A percentile compares a stretch with the other conserved stretches of the same genome.
These are phyloP conservation scores for Akebia trifoliata DNA, from an alignment of 164 flowering plant species.

Conservation along the genomic window DNA sequence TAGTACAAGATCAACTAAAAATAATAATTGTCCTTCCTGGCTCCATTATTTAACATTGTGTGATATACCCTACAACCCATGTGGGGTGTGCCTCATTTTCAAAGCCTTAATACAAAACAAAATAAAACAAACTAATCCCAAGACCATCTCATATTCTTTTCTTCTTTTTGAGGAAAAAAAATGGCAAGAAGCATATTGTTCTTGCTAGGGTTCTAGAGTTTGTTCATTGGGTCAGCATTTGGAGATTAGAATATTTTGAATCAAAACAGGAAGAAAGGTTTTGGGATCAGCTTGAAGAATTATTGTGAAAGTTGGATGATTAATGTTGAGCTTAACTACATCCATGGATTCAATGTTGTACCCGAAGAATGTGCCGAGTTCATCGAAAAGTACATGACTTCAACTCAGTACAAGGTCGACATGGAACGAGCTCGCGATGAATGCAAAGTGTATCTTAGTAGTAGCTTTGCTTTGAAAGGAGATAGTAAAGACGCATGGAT, in stretches of 20 bases:
- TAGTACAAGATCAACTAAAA: no score
- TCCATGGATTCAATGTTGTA: constrained; percentile 49
- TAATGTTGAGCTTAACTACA: constrained; percentile 77
- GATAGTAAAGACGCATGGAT: constrained; percentile 75
- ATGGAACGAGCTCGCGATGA: constrained; percentile 47
- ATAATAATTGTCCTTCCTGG: no score
- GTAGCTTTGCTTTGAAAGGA: constrained; percentile 28
- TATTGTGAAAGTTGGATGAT: constrained; percentile 83
- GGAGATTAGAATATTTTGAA: constrained; percentile 62
- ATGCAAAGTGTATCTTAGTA: constrained; percentile 35
- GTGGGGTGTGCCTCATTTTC: no score
- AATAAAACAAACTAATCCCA: no score
- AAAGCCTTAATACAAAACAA: no score
- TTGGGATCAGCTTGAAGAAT: constrained; percentile 41
- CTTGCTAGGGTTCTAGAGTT: constrained; percentile 18
- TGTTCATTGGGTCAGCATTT: constrained; percentile 16
- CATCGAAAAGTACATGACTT: constrained; percentile 65
- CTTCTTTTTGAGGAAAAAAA: no score
- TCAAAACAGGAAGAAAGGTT: constrained; percentile 15
- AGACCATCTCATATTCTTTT: no score
- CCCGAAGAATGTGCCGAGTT: constrained; percentile 60
- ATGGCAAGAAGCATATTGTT: constrained; percentile 24
- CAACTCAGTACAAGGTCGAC: constrained; percentile 63
- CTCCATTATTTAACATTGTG: no score
- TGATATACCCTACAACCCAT: no score